Evolutionary conservation across 2,329 filamentous ascomycete genomes (phyloP).

Genomic region (Fusarium vanettenii): DNA sequence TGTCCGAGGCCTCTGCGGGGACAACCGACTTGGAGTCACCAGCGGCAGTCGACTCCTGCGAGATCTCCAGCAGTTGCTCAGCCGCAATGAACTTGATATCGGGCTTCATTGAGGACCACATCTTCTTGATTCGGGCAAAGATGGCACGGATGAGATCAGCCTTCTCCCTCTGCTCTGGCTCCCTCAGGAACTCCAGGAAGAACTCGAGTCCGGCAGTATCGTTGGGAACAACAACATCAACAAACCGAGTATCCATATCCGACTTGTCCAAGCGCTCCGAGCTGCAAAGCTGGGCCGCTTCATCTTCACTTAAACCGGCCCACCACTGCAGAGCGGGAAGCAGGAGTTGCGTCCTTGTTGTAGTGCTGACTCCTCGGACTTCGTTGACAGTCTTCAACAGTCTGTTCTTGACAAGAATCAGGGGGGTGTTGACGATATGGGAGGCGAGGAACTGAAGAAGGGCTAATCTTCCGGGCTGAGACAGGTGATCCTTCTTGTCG

Average conservation of each 20-base stretch:
- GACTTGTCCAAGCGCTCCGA: constrained; percentile 56
- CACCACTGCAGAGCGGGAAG: constrained; percentile 80
- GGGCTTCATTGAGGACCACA: constrained; percentile 80
- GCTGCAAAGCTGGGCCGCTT: constrained; percentile 58
- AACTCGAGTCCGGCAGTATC: constrained; percentile 64
- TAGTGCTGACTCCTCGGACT: constrained; percentile 76
- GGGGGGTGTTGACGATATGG: constrained; percentile 76
- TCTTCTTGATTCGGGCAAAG: constrained; percentile 75
- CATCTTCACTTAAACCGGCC: constrained; percentile 65
- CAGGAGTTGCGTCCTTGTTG: constrained; percentile 78
- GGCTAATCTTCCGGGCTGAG: constrained; percentile 71
- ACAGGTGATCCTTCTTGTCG: constrained; percentile 66
- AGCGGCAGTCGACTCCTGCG: constrained; percentile 56
- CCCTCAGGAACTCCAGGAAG: constrained; percentile 61
- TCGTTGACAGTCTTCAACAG: constrained; percentile 79
- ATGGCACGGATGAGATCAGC: constrained; percentile 70
- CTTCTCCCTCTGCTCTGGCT: constrained; percentile 52
- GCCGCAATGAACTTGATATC: constrained; percentile 70
- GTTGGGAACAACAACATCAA: constrained; percentile 65
- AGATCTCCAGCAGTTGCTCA: constrained; percentile 71
- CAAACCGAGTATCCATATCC: constrained; percentile 57
- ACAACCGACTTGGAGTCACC: constrained; percentile 53
- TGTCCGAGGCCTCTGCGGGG: constrained; percentile 73
- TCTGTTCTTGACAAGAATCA: constrained; percentile 75
- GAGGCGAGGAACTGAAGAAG: constrained; percentile 79